A percentile compares a stretch with the other conserved stretches of the same genome.
Conservation (phyloP, 2,329 filamentous ascomycete species). For the Apiospora malaysiana region DNA sequence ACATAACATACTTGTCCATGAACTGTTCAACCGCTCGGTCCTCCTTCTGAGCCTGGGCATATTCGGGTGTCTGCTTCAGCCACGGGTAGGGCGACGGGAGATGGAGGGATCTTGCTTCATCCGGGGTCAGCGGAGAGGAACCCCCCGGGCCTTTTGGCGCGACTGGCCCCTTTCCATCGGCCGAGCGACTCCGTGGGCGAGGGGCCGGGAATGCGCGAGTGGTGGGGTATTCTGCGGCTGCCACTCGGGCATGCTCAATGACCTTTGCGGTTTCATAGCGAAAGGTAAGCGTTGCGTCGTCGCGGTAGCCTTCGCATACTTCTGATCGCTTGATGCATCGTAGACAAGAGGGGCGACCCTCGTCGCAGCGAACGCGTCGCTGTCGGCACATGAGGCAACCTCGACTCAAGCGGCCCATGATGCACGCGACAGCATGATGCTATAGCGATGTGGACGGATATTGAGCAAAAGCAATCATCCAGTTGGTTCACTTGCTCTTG, state of each 20-base stretch:
- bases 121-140: neutral
- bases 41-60: constrained; percentile 29
- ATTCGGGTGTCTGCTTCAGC: constrained; percentile 30
- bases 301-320: constrained; percentile 45
- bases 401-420: constrained; percentile 19
- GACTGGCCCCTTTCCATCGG: constrained; percentile 25
- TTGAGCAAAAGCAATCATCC: neutral
- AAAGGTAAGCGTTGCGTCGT: constrained; percentile 45
- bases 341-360: constrained; percentile 42
- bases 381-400: constrained; percentile 16
- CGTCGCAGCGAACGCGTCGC: constrained; percentile 38
- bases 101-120: constrained; percentile 1
- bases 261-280: constrained; percentile 43
- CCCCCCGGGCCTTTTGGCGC: neutral
- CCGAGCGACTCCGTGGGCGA: constrained; percentile 40
- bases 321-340: constrained; percentile 46
- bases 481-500: neutral
- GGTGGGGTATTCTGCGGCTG: constrained; percentile 27
- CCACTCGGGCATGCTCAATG: constrained; percentile 29
- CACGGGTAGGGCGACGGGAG: constrained; percentile 29
- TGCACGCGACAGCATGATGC: neutral
- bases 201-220: constrained; percentile 42
- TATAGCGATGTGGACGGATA: neutral
- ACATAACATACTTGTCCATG: constrained; percentile 30
- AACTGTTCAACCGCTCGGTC: constrained; percentile 41